Percentiles rank a stretch among this genome's conserved stretches.
phyloP scores from a whole-genome alignment of 1,284 basidiomycete genomes.

The Leccinum pallidistipes region DNA sequence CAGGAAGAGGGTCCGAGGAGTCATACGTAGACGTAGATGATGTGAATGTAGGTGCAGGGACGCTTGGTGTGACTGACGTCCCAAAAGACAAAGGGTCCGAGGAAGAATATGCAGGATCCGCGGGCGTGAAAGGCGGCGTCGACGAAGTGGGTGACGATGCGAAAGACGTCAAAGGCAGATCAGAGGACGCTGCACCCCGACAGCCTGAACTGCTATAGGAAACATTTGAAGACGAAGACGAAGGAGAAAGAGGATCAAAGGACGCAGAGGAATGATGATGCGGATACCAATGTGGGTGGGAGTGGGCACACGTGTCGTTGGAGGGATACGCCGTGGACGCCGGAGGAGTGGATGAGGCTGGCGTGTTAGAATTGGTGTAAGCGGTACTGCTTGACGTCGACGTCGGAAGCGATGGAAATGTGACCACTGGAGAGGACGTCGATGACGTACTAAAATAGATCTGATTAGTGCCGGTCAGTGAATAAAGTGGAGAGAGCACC shows the following conservation, averaged over 20 bases:
- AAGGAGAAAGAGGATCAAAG: background rate
- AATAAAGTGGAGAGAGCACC: constrained; percentile 10
- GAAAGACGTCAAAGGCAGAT: background rate
- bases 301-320: constrained; percentile 1
- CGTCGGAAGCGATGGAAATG: constrained; percentile 8
- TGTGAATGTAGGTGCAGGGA: background rate
- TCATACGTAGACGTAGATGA: background rate
- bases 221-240: background rate
- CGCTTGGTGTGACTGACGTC: background rate
- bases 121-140: background rate
- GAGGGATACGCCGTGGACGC: background rate
- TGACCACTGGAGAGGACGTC: constrained; percentile 3
- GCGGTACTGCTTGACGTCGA: background rate
- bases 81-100: background rate
- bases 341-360: background rate
- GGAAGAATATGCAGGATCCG: constrained; percentile 1
- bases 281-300: constrained; percentile 4
- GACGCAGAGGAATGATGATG: constrained; percentile 2
- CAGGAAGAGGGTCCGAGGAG: background rate
- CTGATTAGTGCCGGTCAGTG: background rate
- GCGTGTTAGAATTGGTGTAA: background rate
- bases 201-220: background rate
- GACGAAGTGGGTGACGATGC: background rate
- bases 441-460: background rate
- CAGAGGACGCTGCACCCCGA: background rate